phyloP scores from a whole-genome alignment of 2,329 filamentous ascomycete genomes.

The Ceratocystis smalleyi region DNA sequence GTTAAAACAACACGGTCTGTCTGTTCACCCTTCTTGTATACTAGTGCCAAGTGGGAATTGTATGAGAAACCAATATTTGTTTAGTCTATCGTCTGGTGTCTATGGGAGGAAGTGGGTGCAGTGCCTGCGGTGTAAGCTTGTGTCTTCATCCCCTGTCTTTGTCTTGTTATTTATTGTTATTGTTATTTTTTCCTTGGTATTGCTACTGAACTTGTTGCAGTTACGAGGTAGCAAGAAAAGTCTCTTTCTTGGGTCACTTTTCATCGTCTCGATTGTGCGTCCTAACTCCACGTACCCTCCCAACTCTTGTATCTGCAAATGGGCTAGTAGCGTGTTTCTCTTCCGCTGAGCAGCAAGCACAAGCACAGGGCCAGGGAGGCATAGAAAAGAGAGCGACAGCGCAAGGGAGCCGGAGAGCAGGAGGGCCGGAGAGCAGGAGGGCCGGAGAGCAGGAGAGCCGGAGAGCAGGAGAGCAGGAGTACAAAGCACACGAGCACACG shows the following conservation, averaged over 20 bases:
- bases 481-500: background rate
- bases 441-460: too few species aligned
- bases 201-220: background rate
- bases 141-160: background rate
- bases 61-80: slow-evolving; percentile 4
- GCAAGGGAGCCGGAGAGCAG: background rate
- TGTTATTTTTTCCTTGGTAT: background rate
- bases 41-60: background rate
- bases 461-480: too few species aligned
- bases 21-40: background rate
- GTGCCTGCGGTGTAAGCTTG: background rate
- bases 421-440: too few species aligned
- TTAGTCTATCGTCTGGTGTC: background rate
- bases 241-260: too few species aligned
- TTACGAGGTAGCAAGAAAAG: too few species aligned
- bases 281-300: too few species aligned
- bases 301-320: too few species aligned
- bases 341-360: background rate
- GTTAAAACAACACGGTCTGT: slow-evolving; percentile 7
- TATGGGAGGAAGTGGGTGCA: background rate
- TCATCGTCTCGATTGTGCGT: too few species aligned
- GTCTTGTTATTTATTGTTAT: background rate
- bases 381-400: background rate
- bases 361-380: background rate
- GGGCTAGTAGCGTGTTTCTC: too few species aligned